Base-by-base conservation (phyloP, 1,284 basidiomycete species). In the Violaceomyces palustris region DNA sequence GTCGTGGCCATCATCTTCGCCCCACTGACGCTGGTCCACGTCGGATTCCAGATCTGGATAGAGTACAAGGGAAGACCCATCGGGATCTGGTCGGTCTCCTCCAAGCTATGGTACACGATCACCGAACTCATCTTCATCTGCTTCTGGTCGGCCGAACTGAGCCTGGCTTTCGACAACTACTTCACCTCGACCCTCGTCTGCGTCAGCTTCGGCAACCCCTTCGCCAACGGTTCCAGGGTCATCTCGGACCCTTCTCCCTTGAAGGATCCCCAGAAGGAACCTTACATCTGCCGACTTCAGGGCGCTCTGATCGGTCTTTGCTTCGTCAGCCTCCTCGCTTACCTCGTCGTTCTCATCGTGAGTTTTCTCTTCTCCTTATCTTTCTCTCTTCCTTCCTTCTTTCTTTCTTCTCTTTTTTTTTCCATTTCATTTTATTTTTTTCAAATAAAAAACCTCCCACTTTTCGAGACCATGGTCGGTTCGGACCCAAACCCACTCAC, bases 21-120 rank as follows among this genome's bases (percentile, higher is more conserved):
- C 5, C 86, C 88, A 7, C 75, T 87, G 43, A 90, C 87, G 4
- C 77, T 93, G 26, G 78, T 87, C 1, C 89, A 93, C 76, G 88
- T 92, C 53, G 82, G 90, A 47, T 48, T 62, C 50, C 49, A 37
- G 45, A 40, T 65, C 45, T 73, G 62, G 62, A 45, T 60, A 29
- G 89, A 93, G 75, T 93, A 93, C 74, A 89, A 90, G 70, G 86
- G 89, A 32, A 82, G 86, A 26, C 89, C 90, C 3, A 79, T 93
- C 31, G 90, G 89, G 11, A 78, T 93, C 23, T 93, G 90, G 90
- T 79, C 48, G 17, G 64, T 70, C n/a, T 45, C 55, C 28, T 59
- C 55, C 32, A 72, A 72, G 50, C 57, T 72, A 17, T 61, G 50
- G 42, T 70, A 70, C 47, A 67, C 63, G 18, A 50, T 60, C 14